phyloP scores from a whole-genome alignment of 345 rosid species.

The Physaria fendleri region DNA sequence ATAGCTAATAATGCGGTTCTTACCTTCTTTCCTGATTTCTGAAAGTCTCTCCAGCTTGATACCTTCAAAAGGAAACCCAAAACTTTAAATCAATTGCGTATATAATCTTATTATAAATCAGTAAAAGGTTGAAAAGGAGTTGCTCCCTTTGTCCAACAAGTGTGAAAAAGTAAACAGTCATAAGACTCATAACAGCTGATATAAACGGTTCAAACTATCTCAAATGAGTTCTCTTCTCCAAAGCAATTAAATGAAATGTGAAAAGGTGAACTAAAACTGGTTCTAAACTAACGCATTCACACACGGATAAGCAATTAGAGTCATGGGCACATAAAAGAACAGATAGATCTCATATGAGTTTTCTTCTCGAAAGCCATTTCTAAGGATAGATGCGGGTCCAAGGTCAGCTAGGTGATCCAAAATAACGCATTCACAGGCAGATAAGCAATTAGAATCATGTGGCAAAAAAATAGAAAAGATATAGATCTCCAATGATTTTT shows the following conservation, averaged over 20 bases:
- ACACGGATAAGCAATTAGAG: not conserved
- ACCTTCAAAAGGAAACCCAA: slow-evolving; percentile 46
- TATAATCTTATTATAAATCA: not conserved
- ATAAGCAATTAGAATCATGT: too few species aligned
- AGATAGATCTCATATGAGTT: not conserved
- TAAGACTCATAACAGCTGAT: too few species aligned
- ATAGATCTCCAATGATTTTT: not conserved
- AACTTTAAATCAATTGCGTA: not conserved
- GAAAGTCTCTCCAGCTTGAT: slow-evolving; percentile 93
- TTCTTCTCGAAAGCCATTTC: not conserved
- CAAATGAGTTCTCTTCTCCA: not conserved
- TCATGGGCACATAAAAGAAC: not conserved
- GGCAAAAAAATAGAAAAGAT: not conserved
- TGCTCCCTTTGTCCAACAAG: not conserved
- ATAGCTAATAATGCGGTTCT: slow-evolving; percentile 18
- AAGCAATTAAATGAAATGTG: not conserved
- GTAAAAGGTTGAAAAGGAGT: not conserved
- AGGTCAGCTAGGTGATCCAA: too few species aligned
- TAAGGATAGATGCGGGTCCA: not conserved
- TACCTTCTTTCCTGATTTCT: slow-evolving; percentile 90
- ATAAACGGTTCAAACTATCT: not conserved
- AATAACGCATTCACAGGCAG: too few species aligned
- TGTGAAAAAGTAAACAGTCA: too few species aligned
- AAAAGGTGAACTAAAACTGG: not conserved
- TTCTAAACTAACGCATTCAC: not conserved